Base-by-base conservation (phyloP, 1,284 basidiomycete species). In the Moniliella sp. region DNA sequence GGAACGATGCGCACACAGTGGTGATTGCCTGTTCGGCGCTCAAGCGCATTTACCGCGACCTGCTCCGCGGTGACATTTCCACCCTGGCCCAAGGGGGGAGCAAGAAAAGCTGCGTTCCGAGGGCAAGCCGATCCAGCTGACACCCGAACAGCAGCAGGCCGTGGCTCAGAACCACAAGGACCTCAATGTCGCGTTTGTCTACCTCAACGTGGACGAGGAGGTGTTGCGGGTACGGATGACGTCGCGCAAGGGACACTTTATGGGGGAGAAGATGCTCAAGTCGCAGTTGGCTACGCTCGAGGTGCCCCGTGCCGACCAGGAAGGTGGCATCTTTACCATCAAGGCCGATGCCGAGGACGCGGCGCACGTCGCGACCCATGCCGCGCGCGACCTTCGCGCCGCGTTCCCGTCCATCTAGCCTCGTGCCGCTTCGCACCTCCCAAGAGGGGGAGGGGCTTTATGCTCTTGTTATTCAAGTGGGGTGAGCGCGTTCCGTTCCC, bases 11-110 rank as follows among this genome's bases (percentile, higher is more conserved):
- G 21, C 8, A n/a, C 21, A 23, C 21, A 7, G 21, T n/a, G n/a
- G 70, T 91, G 25, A 71, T 86, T 27, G 78, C 76, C 10, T 88
- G 81, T 58, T 84, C 80, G n/a, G 72, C 83, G 31, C 63, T 94
- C 52, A 83, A 77, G 61, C 67, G 61, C 45, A 67, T 66, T 42
- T 93, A 94, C 58, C 73, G 84, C 3, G 75, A 79, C 39, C 69
- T 84, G 25, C 63, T 93, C 31, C 68, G 86, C 13, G 77, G 77
- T 8, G 61, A 51, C 7, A 23, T 35, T 33, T 36, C 62, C 28
- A 57, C 59, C 31, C 52, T 48, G 15, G 42, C 56, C 15, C 55
- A 33, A 32, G 28, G n/a, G 34, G 39, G 30, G n/a, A 31, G 44
- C 53, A 3, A 55, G 52, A 16, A 42, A 57, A 9, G 43, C 53